Conservation (phyloP, 2,329 filamentous ascomycete species). For the Xylaria sp. region DNA sequence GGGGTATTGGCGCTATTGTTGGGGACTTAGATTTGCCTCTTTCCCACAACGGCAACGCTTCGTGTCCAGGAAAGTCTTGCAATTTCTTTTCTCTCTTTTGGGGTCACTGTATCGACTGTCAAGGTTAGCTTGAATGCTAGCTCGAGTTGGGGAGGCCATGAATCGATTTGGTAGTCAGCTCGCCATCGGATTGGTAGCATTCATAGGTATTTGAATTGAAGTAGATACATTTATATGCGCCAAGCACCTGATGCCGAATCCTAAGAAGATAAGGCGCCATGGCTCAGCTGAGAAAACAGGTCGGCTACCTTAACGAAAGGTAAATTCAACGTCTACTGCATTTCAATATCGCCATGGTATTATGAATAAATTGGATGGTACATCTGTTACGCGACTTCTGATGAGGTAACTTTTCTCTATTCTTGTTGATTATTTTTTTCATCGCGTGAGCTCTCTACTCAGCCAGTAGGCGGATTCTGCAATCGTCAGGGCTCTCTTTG, state of each 20-base stretch:
- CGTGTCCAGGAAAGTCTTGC: not conserved
- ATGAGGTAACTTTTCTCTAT: not conserved
- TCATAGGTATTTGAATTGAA: not conserved
- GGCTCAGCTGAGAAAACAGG: not conserved
- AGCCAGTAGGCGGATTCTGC: constrained; percentile 15
- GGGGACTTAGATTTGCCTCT: constrained; percentile 9
- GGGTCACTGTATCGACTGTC: not conserved
- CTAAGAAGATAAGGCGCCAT: not conserved
- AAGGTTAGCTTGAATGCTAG: not conserved
- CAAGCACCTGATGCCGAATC: not conserved
- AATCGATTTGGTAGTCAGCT: no score
- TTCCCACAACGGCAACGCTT: constrained; percentile 15
- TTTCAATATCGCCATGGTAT: not conserved
- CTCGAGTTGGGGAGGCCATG: no score
- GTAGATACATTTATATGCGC: not conserved
- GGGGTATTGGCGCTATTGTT: constrained; percentile 25
- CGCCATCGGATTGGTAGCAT: no score
- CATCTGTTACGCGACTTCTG: not conserved
- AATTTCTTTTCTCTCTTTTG: constrained; percentile 5
- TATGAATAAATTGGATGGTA: not conserved
- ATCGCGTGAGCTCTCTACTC: not conserved
- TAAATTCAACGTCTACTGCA: not conserved
- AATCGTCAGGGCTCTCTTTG: constrained; percentile 71
- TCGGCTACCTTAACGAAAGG: not conserved
- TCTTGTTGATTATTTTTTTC: not conserved